Evolutionary conservation across 352 stramenopile species (phyloP).

Genomic region (Globisporangium lucens): DNA sequence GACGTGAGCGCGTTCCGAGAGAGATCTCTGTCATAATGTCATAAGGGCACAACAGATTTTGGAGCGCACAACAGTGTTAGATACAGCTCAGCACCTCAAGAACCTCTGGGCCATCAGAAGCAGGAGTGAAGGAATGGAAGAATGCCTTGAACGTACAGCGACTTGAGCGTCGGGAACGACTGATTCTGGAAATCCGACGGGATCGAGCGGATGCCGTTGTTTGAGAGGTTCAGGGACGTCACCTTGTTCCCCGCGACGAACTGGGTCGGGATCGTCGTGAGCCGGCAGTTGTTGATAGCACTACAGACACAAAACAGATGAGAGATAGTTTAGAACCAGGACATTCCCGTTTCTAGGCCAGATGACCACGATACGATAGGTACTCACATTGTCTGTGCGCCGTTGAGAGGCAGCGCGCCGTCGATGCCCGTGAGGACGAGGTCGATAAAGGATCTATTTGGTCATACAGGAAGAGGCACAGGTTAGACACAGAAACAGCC

Average conservation of each 20-base stretch:
- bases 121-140: neutral
- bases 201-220: conserved; percentile 39
- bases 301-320: conserved; percentile 23
- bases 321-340: neutral
- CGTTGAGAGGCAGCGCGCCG: conserved; percentile 52
- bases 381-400: conserved; percentile 47
- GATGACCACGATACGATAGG: too few species aligned
- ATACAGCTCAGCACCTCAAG: neutral
- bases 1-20: conserved; percentile 38
- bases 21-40: conserved; percentile 30
- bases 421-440: conserved; percentile 45
- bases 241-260: conserved; percentile 37
- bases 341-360: neutral
- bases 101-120: neutral
- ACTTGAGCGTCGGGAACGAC: conserved; percentile 38
- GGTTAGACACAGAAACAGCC: too few species aligned
- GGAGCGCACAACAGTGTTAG: neutral
- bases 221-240: conserved; percentile 30
- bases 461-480: too few species aligned
- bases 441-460: conserved; percentile 29
- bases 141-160: conserved; percentile 43
- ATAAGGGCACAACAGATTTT: neutral
- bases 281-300: conserved; percentile 65
- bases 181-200: conserved; percentile 35
- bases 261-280: conserved; percentile 53